Conservation (phyloP, 352 stramenopile genomes). For the Blastocystis sp. region DNA sequence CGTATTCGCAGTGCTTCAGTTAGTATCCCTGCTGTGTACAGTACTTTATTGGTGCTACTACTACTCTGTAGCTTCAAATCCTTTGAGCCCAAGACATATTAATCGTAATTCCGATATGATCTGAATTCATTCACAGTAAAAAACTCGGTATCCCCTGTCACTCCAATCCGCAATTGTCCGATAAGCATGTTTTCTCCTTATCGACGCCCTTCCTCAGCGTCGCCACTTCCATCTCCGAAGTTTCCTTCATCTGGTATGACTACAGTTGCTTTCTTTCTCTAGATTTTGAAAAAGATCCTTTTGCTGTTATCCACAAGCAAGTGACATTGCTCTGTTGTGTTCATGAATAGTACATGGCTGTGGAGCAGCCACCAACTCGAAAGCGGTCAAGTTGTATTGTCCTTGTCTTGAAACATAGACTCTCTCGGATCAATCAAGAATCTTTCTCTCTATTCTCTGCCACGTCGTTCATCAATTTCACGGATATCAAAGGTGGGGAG, state of each 20-base stretch:
- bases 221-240: not conserved
- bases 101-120: not conserved
- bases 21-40: not conserved
- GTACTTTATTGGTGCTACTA: not conserved
- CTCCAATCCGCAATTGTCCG: not conserved
- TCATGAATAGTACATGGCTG: not conserved
- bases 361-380: not conserved
- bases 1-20: not conserved
- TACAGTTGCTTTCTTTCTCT: not conserved
- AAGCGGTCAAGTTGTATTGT: not conserved
- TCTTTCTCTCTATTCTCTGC: not conserved
- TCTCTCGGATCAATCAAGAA: not conserved
- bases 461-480: not conserved
- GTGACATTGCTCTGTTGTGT: not conserved
- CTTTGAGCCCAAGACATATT: not conserved
- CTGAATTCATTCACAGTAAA: not conserved
- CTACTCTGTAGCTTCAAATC: not conserved
- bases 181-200: slow-evolving; percentile 30
- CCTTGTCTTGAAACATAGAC: not conserved
- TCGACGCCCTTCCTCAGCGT: not conserved
- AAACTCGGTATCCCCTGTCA: not conserved
- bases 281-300: slow-evolving; percentile 7
- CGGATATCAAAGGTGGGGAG: not conserved
- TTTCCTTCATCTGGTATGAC: not conserved
- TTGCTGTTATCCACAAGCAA: not conserved